phyloP scores from a whole-genome alignment of 306 rosid species.

The Abrus precatorius region DNA sequence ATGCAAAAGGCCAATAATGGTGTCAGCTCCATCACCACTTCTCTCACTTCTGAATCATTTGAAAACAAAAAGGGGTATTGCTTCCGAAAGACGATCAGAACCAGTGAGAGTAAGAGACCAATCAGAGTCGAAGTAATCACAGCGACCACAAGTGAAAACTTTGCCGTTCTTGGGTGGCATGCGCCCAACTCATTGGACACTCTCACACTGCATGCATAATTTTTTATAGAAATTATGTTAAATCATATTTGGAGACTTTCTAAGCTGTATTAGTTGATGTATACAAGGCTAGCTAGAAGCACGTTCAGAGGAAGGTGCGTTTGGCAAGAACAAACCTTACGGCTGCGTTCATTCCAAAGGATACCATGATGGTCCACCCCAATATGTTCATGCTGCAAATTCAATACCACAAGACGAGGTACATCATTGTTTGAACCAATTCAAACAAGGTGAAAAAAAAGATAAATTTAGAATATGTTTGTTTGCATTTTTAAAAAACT shows the following conservation, averaged over 20 bases:
- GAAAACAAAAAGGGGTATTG: slow-evolving; percentile 73
- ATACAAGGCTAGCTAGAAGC: neutral
- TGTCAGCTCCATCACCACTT: slow-evolving; percentile 65
- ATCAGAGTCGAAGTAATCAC: slow-evolving; percentile 58
- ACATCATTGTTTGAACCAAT: neutral
- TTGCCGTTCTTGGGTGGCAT: slow-evolving; percentile 85
- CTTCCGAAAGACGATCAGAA: slow-evolving; percentile 53
- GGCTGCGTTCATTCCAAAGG: slow-evolving; percentile 81
- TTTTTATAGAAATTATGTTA: neutral
- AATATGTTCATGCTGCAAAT: slow-evolving; percentile 79
- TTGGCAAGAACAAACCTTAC: slow-evolving; percentile 63
- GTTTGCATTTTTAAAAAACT: too few species aligned
- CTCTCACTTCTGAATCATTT: slow-evolving; percentile 56
- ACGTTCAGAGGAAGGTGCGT: neutral
- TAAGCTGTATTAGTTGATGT: neutral
- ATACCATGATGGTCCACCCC: slow-evolving; percentile 79
- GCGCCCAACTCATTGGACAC: slow-evolving; percentile 96
- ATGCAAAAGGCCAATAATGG: slow-evolving; percentile 77
- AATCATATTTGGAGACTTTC: neutral
- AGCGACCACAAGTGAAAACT: slow-evolving; percentile 75
- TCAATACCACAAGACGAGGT: neutral
- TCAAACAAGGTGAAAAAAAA: neutral
- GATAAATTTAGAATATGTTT: neutral
- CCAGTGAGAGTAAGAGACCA: slow-evolving; percentile 51
- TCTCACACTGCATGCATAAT: slow-evolving; percentile 68